Evolutionary conservation across 768 basidiomycete species (phyloP).

Genomic region (Panaeolus papilionaceus): DNA sequence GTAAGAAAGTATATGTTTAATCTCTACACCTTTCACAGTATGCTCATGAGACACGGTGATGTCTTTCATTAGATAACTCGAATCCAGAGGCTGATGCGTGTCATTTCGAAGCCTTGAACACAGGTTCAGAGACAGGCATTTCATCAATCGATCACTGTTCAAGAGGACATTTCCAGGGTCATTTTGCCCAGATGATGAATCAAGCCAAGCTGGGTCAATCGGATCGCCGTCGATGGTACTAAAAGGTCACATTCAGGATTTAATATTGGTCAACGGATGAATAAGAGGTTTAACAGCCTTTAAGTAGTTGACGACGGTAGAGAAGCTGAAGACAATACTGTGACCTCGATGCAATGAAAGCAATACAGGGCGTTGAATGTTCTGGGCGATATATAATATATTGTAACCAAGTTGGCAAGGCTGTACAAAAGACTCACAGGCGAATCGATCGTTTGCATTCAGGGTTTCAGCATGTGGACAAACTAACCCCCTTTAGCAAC

Average conservation of each 20-base stretch:
- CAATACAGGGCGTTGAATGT: not conserved
- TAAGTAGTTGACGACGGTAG: conserved; percentile 3
- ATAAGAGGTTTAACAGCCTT: not conserved
- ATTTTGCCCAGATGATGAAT: not conserved
- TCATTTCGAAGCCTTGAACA: not conserved
- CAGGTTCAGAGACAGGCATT: not conserved
- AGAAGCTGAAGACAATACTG: not conserved
- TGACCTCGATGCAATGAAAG: not conserved
- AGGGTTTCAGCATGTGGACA: not conserved
- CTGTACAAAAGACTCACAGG: conserved; percentile 10
- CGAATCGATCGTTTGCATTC: conserved; percentile 2
- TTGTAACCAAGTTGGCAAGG: conserved; percentile 1
- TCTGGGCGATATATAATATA: conserved; percentile 6
- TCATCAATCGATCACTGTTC: not conserved
- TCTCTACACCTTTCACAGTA: too few species aligned
- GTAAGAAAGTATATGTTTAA: too few species aligned
- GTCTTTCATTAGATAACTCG: too few species aligned
- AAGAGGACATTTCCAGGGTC: not conserved
- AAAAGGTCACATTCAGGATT: not conserved
- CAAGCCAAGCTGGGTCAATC: conserved; percentile 13
- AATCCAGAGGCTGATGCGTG: not conserved
- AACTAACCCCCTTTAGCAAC: conserved; percentile 21
- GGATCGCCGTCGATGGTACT: not conserved
- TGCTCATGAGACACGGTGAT: too few species aligned
- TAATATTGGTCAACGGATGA: not conserved